Evolutionary conservation across 768 basidiomycete genomes (phyloP).

Genomic region (Daedaleopsis nitida): DNA sequence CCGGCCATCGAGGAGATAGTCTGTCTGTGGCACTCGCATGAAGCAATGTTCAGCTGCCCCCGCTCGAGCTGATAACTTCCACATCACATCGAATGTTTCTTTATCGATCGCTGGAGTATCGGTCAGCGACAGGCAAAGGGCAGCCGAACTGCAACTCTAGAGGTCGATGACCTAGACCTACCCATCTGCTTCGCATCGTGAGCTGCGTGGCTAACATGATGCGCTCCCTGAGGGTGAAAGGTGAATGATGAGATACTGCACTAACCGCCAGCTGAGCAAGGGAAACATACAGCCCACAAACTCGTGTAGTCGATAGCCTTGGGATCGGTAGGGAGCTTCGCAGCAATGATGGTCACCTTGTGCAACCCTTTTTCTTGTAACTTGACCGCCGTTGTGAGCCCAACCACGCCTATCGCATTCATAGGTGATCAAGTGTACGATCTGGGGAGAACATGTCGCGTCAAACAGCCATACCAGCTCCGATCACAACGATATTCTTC

Average conservation of each 20-base stretch:
- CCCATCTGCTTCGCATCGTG: conserved; percentile 57
- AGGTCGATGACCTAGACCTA: too few relatives aligned
- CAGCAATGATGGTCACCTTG: conserved; percentile 69
- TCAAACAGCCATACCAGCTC: conserved; percentile 36
- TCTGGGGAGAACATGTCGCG: conserved; percentile 8
- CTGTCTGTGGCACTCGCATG: conserved; percentile 61
- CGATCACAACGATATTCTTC: conserved; percentile 40
- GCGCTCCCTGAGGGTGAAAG: conserved; percentile 70
- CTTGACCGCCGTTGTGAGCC: conserved; percentile 73
- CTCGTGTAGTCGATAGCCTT: conserved; percentile 78
- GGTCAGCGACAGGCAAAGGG: background rate
- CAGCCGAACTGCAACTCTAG: too few relatives aligned
- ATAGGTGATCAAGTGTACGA: background rate
- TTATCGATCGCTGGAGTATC: conserved; percentile 57
- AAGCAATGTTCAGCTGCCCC: conserved; percentile 61
- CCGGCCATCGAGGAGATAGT: conserved; percentile 50
- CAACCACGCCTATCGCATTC: conserved; percentile 62
- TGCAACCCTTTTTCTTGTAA: conserved; percentile 66
- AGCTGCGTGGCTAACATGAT: conserved; percentile 66
- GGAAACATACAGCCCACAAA: conserved; percentile 73
- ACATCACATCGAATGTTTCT: conserved; percentile 76
- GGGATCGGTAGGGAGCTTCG: conserved; percentile 70
- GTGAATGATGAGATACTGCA: background rate
- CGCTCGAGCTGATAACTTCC: conserved; percentile 66
- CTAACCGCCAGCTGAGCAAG: background rate